Evolutionary conservation across 2,329 filamentous ascomycete species (phyloP).

Genomic region (Beauveria medogensis): DNA sequence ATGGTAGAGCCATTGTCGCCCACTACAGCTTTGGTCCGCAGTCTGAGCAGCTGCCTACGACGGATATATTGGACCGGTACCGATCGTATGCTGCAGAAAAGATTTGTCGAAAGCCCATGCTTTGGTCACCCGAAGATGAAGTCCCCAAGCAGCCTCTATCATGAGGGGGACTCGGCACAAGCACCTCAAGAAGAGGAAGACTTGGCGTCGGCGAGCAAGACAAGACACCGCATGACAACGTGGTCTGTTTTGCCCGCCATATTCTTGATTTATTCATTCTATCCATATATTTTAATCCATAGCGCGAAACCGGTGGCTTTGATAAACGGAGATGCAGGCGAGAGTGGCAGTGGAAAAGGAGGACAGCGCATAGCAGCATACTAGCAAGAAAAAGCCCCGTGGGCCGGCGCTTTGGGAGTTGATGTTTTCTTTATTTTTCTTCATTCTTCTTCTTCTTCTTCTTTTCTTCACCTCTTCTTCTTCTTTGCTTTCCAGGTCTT

Average conservation of each 20-base stretch:
- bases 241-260: background rate
- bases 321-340: background rate
- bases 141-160: background rate
- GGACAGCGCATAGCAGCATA: background rate
- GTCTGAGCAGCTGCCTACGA: conserved; percentile 32
- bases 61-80: conserved; percentile 47
- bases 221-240: background rate
- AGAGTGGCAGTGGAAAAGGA: background rate
- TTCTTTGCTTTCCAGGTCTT: background rate
- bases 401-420: conserved; percentile 3
- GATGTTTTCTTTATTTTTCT: background rate
- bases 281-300: background rate
- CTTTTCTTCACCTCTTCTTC: background rate
- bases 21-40: conserved; percentile 44
- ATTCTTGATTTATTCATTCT: background rate
- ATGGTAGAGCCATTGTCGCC: conserved; percentile 44
- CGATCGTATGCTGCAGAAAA: conserved; percentile 43
- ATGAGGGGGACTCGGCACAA: background rate
- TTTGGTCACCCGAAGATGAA: conserved; percentile 19
- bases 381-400: background rate
- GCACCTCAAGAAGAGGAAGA: background rate
- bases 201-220: background rate
- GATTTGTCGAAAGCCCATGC: conserved; percentile 32
- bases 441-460: background rate
- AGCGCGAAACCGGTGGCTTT: background rate